These are phyloP conservation scores for Gaillardinia entomophila DNA, from an alignment of 805 yeast species.

Conservation along the genomic window DNA sequence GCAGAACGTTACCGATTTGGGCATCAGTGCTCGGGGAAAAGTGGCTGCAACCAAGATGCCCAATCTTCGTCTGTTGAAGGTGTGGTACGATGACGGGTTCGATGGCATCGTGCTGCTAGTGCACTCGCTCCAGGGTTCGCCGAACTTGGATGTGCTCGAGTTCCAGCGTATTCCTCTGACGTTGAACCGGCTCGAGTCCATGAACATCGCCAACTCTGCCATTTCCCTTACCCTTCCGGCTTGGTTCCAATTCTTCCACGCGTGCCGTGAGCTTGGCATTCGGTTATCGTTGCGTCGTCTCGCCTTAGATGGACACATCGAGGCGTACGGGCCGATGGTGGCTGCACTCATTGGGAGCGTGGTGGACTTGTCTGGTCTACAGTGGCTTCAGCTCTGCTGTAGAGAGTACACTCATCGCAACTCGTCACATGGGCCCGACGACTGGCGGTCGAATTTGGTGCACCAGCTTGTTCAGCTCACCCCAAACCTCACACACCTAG, in stretches of 20 bases:
- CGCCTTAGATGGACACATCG: constrained; percentile 18
- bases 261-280: constrained; percentile 1
- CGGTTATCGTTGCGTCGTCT: constrained; percentile 6
- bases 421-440: constrained; percentile 7
- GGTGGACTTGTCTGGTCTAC: constrained; percentile 9
- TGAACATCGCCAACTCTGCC: too few relatives aligned
- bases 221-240: too few relatives aligned
- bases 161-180: too few relatives aligned
- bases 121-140: too few relatives aligned
- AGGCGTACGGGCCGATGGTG: constrained; percentile 7
- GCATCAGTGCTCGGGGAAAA: too few relatives aligned
- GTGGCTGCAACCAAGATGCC: too few relatives aligned
- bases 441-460: constrained; percentile 6
- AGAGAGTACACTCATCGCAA: constrained; percentile 18
- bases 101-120: too few relatives aligned
- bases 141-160: too few relatives aligned
- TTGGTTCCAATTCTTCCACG: constrained; percentile 17
- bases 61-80: too few relatives aligned
- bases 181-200: too few relatives aligned
- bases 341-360: constrained; percentile 5
- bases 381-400: constrained; percentile 8
- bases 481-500: constrained; percentile 4
- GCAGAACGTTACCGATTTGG: too few relatives aligned
- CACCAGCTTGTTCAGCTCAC: constrained; percentile 5
- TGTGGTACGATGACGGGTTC: too few relatives aligned